These are phyloP conservation scores for Pseudotulostoma volvatum DNA, from an alignment of 495 filamentous ascomycete genomes.

Conservation along the genomic window DNA sequence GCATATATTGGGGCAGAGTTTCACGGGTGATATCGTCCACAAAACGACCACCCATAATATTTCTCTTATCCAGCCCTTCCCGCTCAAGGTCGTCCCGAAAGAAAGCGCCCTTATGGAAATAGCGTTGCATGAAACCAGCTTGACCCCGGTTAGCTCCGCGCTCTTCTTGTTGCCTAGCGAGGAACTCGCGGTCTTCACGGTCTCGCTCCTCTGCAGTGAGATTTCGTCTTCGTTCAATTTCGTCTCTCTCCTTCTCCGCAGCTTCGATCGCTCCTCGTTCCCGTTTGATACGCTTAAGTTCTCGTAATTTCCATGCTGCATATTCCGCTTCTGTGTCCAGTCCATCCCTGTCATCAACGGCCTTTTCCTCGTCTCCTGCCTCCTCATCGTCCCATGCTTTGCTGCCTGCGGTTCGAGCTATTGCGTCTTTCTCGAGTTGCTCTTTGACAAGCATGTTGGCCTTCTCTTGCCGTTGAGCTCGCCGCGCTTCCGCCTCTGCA, in stretches of 20 bases:
- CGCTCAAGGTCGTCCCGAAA: slow-evolving; percentile 65
- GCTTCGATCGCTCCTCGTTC: slow-evolving; percentile 72
- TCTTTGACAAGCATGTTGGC: slow-evolving; percentile 72
- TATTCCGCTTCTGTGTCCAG: slow-evolving; percentile 78
- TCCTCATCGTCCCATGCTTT: slow-evolving; percentile 76
- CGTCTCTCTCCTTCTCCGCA: slow-evolving; percentile 70
- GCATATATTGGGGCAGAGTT: slow-evolving; percentile 78
- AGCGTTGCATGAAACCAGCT: slow-evolving; percentile 86
- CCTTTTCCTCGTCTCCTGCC: slow-evolving; percentile 40
- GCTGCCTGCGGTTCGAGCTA: slow-evolving; percentile 56
- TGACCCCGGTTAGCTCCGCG: slow-evolving; percentile 64
- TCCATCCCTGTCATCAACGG: slow-evolving; percentile 71
- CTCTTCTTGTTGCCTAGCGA: slow-evolving; percentile 70
- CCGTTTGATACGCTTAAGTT: slow-evolving; percentile 72
- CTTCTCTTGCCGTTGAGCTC: slow-evolving; percentile 40
- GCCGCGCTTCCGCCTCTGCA: slow-evolving; percentile 41
- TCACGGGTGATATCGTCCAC: slow-evolving; percentile 67
- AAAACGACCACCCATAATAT: slow-evolving; percentile 66
- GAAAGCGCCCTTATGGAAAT: slow-evolving; percentile 94
- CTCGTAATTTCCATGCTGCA: slow-evolving; percentile 85
- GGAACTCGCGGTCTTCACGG: slow-evolving; percentile 65
- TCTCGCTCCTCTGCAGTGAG: slow-evolving; percentile 76
- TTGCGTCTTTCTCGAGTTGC: slow-evolving; percentile 65
- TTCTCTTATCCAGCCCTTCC: slow-evolving; percentile 54
- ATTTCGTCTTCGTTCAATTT: slow-evolving; percentile 75